A percentile compares a stretch with the other conserved stretches of the same genome.
These are phyloP conservation scores for Fusarium praegraminearum DNA, from an alignment of 2,329 filamentous ascomycete species.

Conservation along the genomic window DNA sequence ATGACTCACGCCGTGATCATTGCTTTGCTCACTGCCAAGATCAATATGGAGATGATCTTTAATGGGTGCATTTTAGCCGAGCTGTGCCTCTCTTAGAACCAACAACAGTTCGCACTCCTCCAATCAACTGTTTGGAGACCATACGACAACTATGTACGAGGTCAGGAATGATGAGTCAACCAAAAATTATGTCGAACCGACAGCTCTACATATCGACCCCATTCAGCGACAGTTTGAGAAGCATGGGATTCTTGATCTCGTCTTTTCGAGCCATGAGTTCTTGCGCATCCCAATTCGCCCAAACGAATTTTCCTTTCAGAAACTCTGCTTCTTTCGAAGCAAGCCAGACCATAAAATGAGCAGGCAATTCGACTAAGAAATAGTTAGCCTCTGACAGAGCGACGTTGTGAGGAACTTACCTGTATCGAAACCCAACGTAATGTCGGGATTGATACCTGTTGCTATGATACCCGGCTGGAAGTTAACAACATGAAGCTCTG, in stretches of 20 bases:
- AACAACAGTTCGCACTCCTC: background rate
- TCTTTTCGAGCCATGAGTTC: background rate
- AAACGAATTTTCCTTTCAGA: constrained; percentile 1
- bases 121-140: background rate
- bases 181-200: too few relatives aligned
- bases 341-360: constrained; percentile 28
- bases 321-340: background rate
- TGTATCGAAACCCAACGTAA: background rate
- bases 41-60: background rate
- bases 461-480: constrained; percentile 58
- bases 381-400: background rate
- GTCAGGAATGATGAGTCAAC: background rate
- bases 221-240: background rate
- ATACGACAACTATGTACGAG: background rate
- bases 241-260: background rate
- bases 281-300: constrained; percentile 1
- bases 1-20: background rate
- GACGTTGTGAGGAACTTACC: background rate
- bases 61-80: background rate
- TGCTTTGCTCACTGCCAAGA: background rate
- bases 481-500: constrained; percentile 52
- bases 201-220: background rate
- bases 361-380: constrained; percentile 10
- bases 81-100: background rate
- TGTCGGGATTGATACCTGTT: constrained; percentile 50